Conservation (phyloP, 73 alveolate genomes). For the Breviolum minutum region DNA sequence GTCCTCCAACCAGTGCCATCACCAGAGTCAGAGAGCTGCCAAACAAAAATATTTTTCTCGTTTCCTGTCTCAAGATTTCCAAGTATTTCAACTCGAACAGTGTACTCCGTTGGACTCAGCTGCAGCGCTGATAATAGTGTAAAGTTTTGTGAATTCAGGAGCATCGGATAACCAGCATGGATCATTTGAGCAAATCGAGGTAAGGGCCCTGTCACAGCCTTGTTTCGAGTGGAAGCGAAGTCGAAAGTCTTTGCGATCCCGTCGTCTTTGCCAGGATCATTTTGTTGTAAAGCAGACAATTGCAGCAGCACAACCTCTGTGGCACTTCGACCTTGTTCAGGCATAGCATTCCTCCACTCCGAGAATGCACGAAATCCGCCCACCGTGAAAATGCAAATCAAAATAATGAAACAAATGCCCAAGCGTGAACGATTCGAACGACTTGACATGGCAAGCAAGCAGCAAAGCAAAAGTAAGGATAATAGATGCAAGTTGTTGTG, state of each 20-base stretch:
- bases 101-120: conserved; percentile 1
- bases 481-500: too few species aligned
- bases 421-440: too few species aligned
- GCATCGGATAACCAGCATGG: conserved; percentile 29
- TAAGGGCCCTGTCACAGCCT: conserved; percentile 63
- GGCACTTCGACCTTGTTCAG: not conserved
- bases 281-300: conserved; percentile 26
- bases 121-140: conserved; percentile 53
- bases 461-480: too few species aligned
- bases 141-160: conserved; percentile 30
- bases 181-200: conserved; percentile 72
- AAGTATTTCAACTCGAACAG: conserved; percentile 39
- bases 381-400: not conserved
- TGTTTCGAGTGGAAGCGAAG: conserved; percentile 40
- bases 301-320: conserved; percentile 49
- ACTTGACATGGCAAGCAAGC: too few species aligned
- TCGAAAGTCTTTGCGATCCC: conserved; percentile 64
- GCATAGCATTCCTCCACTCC: conserved; percentile 3
- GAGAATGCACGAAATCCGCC: not conserved
- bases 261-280: conserved; percentile 19
- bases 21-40: conserved; percentile 45
- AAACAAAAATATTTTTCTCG: conserved; percentile 2
- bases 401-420: too few species aligned
- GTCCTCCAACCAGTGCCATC: conserved; percentile 53
- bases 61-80: not conserved